These are phyloP conservation scores for Durotheca rogersii DNA, from an alignment of 495 filamentous ascomycete genomes.

Conservation along the genomic window DNA sequence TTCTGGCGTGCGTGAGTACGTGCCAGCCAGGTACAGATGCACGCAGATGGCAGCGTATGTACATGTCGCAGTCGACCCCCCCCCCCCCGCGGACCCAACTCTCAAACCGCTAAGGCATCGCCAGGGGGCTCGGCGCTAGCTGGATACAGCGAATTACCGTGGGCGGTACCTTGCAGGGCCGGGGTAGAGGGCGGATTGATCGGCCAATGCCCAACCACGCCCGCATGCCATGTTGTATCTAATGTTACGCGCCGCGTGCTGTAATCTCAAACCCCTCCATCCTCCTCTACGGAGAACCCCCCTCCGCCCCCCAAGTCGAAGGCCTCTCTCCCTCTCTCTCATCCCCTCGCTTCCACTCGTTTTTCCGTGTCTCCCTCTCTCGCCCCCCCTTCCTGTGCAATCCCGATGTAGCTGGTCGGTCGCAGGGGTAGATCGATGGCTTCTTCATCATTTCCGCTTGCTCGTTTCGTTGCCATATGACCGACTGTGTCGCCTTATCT, in stretches of 20 bases:
- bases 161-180: conserved; percentile 30
- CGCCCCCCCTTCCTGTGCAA: neutral
- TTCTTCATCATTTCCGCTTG: too few relatives aligned
- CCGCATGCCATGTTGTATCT: neutral
- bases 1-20: too few relatives aligned
- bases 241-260: conserved; percentile 2
- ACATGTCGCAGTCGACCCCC: too few relatives aligned
- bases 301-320: neutral
- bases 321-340: conserved; percentile 4
- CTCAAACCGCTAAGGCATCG: conserved; percentile 19
- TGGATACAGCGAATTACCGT: conserved; percentile 14
- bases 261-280: conserved; percentile 26
- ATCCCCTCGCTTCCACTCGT: conserved; percentile 3
- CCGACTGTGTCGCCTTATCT: too few relatives aligned
- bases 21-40: neutral
- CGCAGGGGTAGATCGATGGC: conserved; percentile 7
- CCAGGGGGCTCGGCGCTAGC: conserved; percentile 22
- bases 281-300: conserved; percentile 11
- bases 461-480: too few relatives aligned
- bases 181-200: conserved; percentile 3
- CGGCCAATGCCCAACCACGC: too few relatives aligned
- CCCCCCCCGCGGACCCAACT: conserved; percentile 10
- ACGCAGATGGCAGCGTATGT: too few relatives aligned
- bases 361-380: neutral
- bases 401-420: neutral